Base-by-base conservation (phyloP, 257 asterid genomes). In the Jasminum sambac region DNA sequence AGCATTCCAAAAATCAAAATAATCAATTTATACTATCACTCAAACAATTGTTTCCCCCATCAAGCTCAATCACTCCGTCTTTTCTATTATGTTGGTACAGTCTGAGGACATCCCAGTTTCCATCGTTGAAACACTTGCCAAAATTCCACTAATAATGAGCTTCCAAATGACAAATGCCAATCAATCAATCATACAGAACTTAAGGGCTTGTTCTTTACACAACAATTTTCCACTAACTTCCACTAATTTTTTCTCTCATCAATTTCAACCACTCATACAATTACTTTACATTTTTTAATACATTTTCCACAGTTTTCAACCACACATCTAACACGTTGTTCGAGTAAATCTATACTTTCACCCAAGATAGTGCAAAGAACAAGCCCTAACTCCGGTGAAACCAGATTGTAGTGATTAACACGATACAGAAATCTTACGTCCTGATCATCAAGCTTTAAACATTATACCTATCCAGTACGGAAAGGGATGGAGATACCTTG, bases 401-500 rank as follows among this genome's bases (percentile, higher is more conserved):
- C 6, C 57, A n/a, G 57, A 19, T 13, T 46, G 21, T 46, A 19
- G 2, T 46, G 21, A 46, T 13, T 46, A 46, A 52, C 26, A 19
- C 19, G 3, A 52, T 52, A 23, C 61, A 52, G 30, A 19, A 52
- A 52, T 52, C 61, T 52, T 52, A 52, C 21, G 17, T 19, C 61
- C 26, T n/a, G 9, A 3, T 13, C 61, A 52, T 52, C 9, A 30
- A 52, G 25, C 30, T 8, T 52, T 52, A 19, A 17, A 23, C 23
- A n/a, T 48, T 52, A 17, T 52, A 11, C 2, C 17, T 19, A 19
- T 52, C 12, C 13, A 52, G 25, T 19, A 52, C 17, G 61, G 19
- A 19, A 52, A 52, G 2, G 61, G 61, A 52, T 52, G 9, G 57
- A 25, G 66, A 60, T 83, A 91, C 99, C 90, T 89, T 76, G 88